Evolutionary conservation across 768 basidiomycete species (phyloP), one percentile per base, ranked within the genome.

Genomic region (Leccinum truebloodii): DNA sequence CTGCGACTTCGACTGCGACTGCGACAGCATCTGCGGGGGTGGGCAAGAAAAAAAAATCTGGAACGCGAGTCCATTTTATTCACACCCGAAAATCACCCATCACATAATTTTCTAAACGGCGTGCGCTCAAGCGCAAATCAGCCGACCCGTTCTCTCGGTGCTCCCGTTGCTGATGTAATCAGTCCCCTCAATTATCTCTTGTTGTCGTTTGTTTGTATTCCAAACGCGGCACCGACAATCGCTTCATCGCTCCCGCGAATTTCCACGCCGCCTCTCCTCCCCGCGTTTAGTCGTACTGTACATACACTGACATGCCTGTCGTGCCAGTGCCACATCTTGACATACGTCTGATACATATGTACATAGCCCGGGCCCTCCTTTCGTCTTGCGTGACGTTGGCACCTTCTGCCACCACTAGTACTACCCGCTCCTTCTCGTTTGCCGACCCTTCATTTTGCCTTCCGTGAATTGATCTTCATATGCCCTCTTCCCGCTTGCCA

Each of bases 61-160:
- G 57, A 44, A 55, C 20, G 16, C 24, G 24, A 22, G 50, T 26
- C 52, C 70, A 67, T 69, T 69, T 70, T 70, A 72, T 72, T 55
- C 30, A 10, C 18, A 28, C 48, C 24, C 37, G 41, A 48, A 59
- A 57, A 68, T 68, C 59, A 69, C 64, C 44, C 44, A 46, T 46
- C 44, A 46, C 44, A 46, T 46, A 46, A 46, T 46, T 46, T 46
- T 46, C 59, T 67, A 67, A 68, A 57, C 59, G 54, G 55, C 49
- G 62, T 46, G n/a, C 37, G 10, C 41, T 44, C n/a, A 63, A 55
- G 59, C 56, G 63, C 52, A 63, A 59, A 69, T 60, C 63, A 66
- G 39, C 60, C 65, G 65, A 66, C 61, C 65, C 65, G 24, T 3
- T 14, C 32, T 24, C 26, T 60, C 61, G 65, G 65, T 26, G 2